These are phyloP conservation scores for Rhinocladiella similis DNA, from an alignment of 2,329 filamentous ascomycete genomes.

Conservation along the genomic window DNA sequence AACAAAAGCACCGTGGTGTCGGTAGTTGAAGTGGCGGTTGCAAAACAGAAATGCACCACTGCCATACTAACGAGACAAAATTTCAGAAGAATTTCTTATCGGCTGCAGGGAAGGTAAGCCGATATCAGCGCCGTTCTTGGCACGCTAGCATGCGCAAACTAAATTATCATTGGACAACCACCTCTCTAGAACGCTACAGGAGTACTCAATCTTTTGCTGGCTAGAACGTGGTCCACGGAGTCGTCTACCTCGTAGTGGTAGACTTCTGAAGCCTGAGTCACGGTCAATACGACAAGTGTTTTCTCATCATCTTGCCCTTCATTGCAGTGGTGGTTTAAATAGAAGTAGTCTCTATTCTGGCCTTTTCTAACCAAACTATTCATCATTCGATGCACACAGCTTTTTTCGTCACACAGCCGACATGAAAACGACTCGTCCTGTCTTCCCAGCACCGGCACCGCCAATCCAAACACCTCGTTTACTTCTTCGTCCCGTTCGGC, in stretches of 20 bases:
- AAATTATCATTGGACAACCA: background rate
- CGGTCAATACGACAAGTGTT: no score
- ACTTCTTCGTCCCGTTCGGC: conserved; percentile 52
- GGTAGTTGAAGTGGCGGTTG: conserved; percentile 28
- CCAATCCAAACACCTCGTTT: conserved; percentile 55
- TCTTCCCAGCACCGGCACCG: conserved; percentile 35
- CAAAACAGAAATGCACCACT: conserved; percentile 20
- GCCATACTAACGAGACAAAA: conserved; percentile 9
- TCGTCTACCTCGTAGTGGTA: no score
- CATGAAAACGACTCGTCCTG: conserved; percentile 53
- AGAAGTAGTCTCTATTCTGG: no score
- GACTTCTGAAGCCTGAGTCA: no score
- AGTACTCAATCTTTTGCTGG: no score
- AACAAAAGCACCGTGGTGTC: conserved; percentile 22
- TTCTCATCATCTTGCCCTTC: no score
- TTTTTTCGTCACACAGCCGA: conserved; percentile 19
- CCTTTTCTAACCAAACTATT: background rate
- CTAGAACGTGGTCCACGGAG: no score
- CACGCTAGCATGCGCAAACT: background rate
- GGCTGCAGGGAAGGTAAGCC: background rate
- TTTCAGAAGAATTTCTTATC: conserved; percentile 12
- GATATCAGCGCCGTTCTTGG: background rate
- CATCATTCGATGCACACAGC: no score
- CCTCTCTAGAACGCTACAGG: background rate
- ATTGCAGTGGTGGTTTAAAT: no score